Base-by-base conservation (phyloP, 495 filamentous ascomycete genomes). In the Penicillium silybi region DNA sequence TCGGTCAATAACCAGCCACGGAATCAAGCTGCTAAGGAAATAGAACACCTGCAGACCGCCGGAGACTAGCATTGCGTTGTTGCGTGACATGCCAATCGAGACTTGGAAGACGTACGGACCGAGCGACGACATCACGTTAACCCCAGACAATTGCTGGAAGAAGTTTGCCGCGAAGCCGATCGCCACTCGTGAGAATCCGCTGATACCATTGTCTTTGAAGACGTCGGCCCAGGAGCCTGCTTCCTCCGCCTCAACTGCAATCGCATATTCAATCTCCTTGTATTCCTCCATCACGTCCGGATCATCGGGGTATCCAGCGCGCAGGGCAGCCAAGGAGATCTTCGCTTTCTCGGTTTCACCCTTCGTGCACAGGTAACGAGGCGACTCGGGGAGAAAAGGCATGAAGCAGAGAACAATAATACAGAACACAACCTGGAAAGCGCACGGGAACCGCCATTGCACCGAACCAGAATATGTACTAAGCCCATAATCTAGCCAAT, bases 351-450 rank as follows among this genome's bases (percentile, higher is more conserved):
- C 80, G 4, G 80, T 77, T 48, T 84, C 73, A 52, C 77, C 74
- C 43, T 76, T 76, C 2, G 66, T 68, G 27, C 63, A 64, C 6
- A 69, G 59, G 64, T 68, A 73, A 16, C 70, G 52, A 0, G 70
- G 70, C 23, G 57, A 60, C 44, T 63, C 57, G 10, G 57, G 59
- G 2, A 62, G 55, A 19, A 54, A 55, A 8, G 59, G 46, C 48
- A 86, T 47, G 19, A 61, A 56, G 4, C 61, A 20, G 9, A 56
- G 44, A 27, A 75, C 65, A 19, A 77, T 46, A 9, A 63, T 59
- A 8, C 78, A 71, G 53, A 79, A 84, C 44, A 84, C 63, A 55
- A 79, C 69, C 61, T 85, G 81, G 4, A 85, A 67, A 73, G 80
- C 83, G 26, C 76, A 74, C 13, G 82, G 81, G 43, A 84, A 73